Conservation (phyloP, 768 basidiomycete genomes). For the Termitomyces sp. region DNA sequence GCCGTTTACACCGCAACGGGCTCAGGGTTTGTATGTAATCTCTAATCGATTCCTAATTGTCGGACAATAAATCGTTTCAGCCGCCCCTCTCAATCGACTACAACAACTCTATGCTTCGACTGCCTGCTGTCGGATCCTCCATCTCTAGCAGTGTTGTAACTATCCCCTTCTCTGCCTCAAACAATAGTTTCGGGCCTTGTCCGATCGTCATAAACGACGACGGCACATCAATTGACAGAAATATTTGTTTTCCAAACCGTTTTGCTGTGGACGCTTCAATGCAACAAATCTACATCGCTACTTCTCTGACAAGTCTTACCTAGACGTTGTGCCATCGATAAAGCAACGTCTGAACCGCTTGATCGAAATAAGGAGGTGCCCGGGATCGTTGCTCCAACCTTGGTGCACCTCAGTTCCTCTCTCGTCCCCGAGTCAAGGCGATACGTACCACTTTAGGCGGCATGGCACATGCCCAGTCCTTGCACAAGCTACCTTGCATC, state of each 20-base stretch:
- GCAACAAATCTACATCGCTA: slow-evolving; percentile 7
- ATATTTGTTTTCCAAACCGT: slow-evolving; percentile 62
- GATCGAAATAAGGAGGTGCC: slow-evolving; percentile 65
- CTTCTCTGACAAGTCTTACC: slow-evolving; percentile 38
- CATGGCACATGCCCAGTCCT: slow-evolving; percentile 85
- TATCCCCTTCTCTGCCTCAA: slow-evolving; percentile 59
- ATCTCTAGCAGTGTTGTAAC: slow-evolving; percentile 38
- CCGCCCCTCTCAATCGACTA: slow-evolving; percentile 5
- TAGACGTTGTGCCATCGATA: slow-evolving; percentile 75
- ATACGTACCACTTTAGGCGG: slow-evolving; percentile 39
- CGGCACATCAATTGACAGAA: slow-evolving; percentile 61
- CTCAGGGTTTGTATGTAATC: slow-evolving; percentile 14
- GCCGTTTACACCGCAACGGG: slow-evolving; percentile 15
- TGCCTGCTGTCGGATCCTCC: background rate
- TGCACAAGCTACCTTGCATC: slow-evolving; percentile 49
- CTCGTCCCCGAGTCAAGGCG: slow-evolving; percentile 8
- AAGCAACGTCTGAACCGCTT: slow-evolving; percentile 53
- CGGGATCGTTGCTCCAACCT: slow-evolving; percentile 32
- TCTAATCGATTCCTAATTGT: slow-evolving; percentile 15
- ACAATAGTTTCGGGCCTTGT: slow-evolving; percentile 39
- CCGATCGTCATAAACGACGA: slow-evolving; percentile 36
- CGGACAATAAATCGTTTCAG: slow-evolving; percentile 13
- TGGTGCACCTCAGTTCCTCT: slow-evolving; percentile 6
- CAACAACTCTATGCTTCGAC: background rate
- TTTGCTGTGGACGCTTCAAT: slow-evolving; percentile 39